These are phyloP conservation scores for Fusarium sublunatum DNA, from an alignment of 2,329 filamentous ascomycete genomes.

Conservation along the genomic window DNA sequence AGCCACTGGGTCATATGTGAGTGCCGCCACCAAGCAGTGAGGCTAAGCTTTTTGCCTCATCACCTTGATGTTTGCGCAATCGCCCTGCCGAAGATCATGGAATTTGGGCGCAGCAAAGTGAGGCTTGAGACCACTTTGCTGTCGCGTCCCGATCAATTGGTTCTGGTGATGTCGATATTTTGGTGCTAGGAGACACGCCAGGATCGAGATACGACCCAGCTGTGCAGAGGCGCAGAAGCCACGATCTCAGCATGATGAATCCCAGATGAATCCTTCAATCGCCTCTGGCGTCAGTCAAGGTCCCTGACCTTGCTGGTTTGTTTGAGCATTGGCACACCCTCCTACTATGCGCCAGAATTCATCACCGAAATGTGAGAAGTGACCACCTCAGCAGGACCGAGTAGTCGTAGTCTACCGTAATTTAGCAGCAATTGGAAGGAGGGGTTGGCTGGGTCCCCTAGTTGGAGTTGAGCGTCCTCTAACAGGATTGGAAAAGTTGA, in stretches of 20 bases:
- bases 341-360: conserved; percentile 4
- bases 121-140: conserved; percentile 17
- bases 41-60: conserved; percentile 17
- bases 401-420: conserved; percentile 10
- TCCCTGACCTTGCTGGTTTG: conserved; percentile 8
- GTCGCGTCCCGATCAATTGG: conserved; percentile 21
- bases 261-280: conserved; percentile 7
- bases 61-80: conserved; percentile 13
- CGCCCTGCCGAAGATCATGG: conserved; percentile 28
- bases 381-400: conserved; percentile 16
- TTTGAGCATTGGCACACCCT: conserved; percentile 10
- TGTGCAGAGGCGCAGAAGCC: conserved; percentile 26
- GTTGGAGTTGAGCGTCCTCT: conserved; percentile 18
- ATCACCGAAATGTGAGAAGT: conserved; percentile 32
- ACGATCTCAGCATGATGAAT: conserved; percentile 31
- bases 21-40: conserved; percentile 14
- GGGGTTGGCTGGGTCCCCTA: conserved; percentile 14
- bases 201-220: conserved; percentile 33
- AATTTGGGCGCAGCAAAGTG: conserved; percentile 16
- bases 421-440: conserved; percentile 18
- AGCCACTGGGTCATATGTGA: conserved; percentile 2
- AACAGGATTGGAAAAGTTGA: conserved; percentile 17
- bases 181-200: conserved; percentile 13
- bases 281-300: conserved; percentile 16
- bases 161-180: conserved; percentile 25